Base-by-base conservation (phyloP, 768 basidiomycete genomes). In the Xerocomellus intermedius region DNA sequence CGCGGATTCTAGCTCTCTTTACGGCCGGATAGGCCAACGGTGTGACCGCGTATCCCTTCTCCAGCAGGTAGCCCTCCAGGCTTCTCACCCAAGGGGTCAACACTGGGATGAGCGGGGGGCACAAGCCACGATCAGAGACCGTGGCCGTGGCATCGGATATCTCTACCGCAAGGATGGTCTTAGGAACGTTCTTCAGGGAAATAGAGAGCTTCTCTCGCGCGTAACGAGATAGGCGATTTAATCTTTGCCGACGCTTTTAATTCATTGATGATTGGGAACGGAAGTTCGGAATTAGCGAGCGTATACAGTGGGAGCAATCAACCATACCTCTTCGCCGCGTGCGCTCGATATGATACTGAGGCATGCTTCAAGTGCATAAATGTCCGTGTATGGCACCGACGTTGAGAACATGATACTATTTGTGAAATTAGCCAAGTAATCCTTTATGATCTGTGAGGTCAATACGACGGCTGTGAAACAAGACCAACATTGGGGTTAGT, bases 301-400 rank as follows among this genome's bases (percentile, higher is more conserved):
- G 24, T 35, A 21, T 9, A 9, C 8, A 7, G 44, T 16, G 6
- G 16, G 16, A 50, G n/a, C 7, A 8, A 42, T 49, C 19, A 21
- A 36, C 26, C 19, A 12, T 59, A 68, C 66, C 65, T 67, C 57
- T 26, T 61, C 42, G 19, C 63, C 57, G 2, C 42, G 51, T 7
- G 43, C 16, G 33, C 61, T 51, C 17, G 60, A 58, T 6, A 67
- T 43, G 32, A 57, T 45, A 6, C 47, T 21, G 12, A 68, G 84
- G 42, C 93, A 60, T 1, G 60, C 77, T n/a, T 89, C 73, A 5
- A 67, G 55, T 2, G 60, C 65, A 6, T 65, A 64, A 1, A 67
- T 45, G 21, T 60, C 58, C 12, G 58, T 56, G 42, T 58, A 59
- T 13, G 63, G 58, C 57, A 67, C 60, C 14, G 56, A 49, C 4